Evolutionary conservation across 805 yeast genomes (phyloP), one percentile per base, ranked within the genome.

Genomic region (Blastobotrys attinorum): DNA sequence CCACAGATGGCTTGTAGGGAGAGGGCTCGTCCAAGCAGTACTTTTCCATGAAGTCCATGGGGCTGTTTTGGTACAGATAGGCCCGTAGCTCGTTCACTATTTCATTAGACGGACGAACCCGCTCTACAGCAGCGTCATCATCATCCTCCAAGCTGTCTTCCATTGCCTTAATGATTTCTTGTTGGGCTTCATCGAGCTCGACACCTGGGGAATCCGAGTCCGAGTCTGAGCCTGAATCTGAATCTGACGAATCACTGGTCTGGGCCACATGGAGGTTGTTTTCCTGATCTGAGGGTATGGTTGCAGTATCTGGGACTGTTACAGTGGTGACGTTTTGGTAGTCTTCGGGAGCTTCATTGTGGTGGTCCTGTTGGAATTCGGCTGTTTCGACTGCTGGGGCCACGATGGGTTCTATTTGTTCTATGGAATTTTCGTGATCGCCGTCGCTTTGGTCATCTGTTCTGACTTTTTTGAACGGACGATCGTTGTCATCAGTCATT

Each of bases 31-130:
- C 27, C 22, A 38, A 2, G 11, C 27, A 69, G 18, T 74, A 68
- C 20, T 73, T 72, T 2, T 72, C 70, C 2, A 89, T 84, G 16
- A 85, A 59, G 48, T 20, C 35, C 34, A 15, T 15, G 10, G 75
- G 68, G 0, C 96, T 96, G 46, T 74, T 60, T 3, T 63, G 58
- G 54, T 81, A 82, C 42, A 88, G 62, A 53, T 55, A 77, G 39
- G 68, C 66, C 45, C 81, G 67, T 0, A 78, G 76, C 39, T 64
- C 67, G 5, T 68, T 57, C 11, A 74, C 64, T 23, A 66, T 66
- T 22, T 69, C 72, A 37, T 68, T 70, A 2, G 75, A 25, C 15
- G 57, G 45, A 5, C 36, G 29, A 22, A 56, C 51, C 18, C 51
- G 54, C 8, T 45, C 46, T 11, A 39, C 44, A 6, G 46, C 46